phyloP scores from a whole-genome alignment of 768 basidiomycete genomes.

The Boletellus sp. region DNA sequence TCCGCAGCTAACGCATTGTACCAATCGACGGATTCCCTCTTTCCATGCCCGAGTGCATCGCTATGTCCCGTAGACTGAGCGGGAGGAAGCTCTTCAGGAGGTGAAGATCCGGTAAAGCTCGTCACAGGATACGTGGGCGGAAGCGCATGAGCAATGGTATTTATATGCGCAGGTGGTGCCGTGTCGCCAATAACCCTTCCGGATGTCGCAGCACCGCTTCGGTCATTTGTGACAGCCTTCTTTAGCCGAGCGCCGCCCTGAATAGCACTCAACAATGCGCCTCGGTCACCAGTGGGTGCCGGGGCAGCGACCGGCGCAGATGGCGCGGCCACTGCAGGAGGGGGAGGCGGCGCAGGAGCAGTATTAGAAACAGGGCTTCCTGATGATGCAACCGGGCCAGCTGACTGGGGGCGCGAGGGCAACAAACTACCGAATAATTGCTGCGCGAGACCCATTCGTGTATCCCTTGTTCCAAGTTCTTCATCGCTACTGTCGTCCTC shows the following conservation, averaged over 20 bases:
- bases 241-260: conserved; percentile 68
- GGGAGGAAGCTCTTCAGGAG: conserved; percentile 16
- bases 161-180: conserved; percentile 69
- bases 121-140: conserved; percentile 8
- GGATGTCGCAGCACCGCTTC: conserved; percentile 62
- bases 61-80: conserved; percentile 10
- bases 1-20: conserved; percentile 77
- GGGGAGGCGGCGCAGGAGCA: conserved; percentile 37
- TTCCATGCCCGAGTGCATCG: conserved; percentile 34
- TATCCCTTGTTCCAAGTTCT: conserved; percentile 63
- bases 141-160: conserved; percentile 40
- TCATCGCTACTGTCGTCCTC: conserved; percentile 75
- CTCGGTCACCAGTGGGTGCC: conserved; percentile 49
- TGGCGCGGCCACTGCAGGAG: conserved; percentile 27
- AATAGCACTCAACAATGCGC: conserved; percentile 75
- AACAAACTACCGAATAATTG: conserved; percentile 74
- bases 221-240: conserved; percentile 80
- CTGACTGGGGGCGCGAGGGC: conserved; percentile 55
- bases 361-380: conserved; percentile 29
- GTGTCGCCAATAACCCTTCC: conserved; percentile 78
- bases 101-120: conserved; percentile 13
- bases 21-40: conserved; percentile 88
- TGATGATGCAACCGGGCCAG: conserved; percentile 33
- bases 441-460: conserved; percentile 69
- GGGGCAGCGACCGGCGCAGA: conserved; percentile 32